Evolutionary conservation across 2,329 filamentous ascomycete species (phyloP).

Genomic region (Apiospora arundinis): DNA sequence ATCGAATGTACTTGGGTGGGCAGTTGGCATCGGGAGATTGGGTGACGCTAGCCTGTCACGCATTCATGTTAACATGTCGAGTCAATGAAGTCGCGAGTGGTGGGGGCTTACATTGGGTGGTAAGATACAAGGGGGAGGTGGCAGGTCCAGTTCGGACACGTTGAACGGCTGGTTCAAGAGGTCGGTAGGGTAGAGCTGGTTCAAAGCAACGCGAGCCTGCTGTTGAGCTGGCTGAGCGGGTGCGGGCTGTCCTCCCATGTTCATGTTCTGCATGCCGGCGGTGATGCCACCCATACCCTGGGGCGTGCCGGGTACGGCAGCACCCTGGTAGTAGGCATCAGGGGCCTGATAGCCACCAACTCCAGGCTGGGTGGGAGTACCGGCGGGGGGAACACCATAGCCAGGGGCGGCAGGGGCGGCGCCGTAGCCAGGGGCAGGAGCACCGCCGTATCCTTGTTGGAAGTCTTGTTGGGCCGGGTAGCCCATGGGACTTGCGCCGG

Average conservation of each 20-base stretch:
- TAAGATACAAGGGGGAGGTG: slow-evolving; percentile 88
- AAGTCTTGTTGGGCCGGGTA: slow-evolving; percentile 60
- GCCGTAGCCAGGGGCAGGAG: slow-evolving; percentile 46
- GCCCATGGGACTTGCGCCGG: slow-evolving; percentile 36
- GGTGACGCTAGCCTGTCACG: slow-evolving; percentile 79
- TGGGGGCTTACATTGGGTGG: slow-evolving; percentile 80
- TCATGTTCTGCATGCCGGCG: slow-evolving; percentile 57
- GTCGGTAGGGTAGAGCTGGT: slow-evolving; percentile 92
- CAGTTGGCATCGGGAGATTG: slow-evolving; percentile 92
- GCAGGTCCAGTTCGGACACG: slow-evolving; percentile 87
- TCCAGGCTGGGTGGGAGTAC: slow-evolving; percentile 47
- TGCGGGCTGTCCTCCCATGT: slow-evolving; percentile 67
- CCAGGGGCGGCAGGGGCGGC: slow-evolving; percentile 43
- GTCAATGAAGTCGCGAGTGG: not conserved
- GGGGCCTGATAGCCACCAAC: slow-evolving; percentile 72
- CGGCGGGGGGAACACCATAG: slow-evolving; percentile 52
- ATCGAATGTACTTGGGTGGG: slow-evolving; percentile 91
- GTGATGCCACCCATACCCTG: slow-evolving; percentile 71
- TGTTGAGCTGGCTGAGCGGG: slow-evolving; percentile 51
- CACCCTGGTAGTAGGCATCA: slow-evolving; percentile 68
- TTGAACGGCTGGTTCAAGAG: slow-evolving; percentile 93
- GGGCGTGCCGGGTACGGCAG: slow-evolving; percentile 48
- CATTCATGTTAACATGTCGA: slow-evolving; percentile 45
- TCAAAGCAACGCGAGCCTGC: slow-evolving; percentile 63
- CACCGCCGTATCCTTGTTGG: slow-evolving; percentile 42